Conservation (phyloP, 2,329 filamentous ascomycete species). For the Fusarium mangiferae region DNA sequence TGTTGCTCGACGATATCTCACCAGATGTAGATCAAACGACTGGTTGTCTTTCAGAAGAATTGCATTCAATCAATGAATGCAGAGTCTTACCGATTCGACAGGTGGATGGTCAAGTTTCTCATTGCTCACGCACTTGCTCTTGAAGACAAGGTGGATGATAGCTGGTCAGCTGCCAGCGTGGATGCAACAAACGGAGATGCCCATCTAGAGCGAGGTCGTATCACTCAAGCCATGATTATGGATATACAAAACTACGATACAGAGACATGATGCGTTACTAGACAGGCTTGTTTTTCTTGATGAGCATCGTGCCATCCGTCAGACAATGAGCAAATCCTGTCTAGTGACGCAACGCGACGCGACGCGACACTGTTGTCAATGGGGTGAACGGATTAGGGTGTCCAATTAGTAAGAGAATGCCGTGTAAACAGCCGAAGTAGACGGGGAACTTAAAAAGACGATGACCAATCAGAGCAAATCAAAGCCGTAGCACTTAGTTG, state of each 20-base stretch:
- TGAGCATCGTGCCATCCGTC: not conserved
- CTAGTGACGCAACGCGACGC: not conserved
- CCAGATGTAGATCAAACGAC: conserved; percentile 43
- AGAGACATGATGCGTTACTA: not conserved
- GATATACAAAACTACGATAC: conserved; percentile 24
- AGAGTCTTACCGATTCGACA: conserved; percentile 55
- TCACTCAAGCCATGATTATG: conserved; percentile 39
- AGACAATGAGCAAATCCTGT: too few relatives aligned
- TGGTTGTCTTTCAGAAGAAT: conserved; percentile 48
- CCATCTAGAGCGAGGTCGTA: conserved; percentile 32
- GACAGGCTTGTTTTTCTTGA: not conserved
- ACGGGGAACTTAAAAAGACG: accelerated
- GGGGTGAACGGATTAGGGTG: not conserved
- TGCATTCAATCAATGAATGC: conserved; percentile 43
- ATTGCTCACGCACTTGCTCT: conserved; percentile 47
- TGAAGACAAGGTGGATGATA: conserved; percentile 48
- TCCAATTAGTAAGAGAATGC: not conserved
- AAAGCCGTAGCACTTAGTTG: not conserved
- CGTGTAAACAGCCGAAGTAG: not conserved
- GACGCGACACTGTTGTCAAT: not conserved
- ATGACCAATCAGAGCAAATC: not conserved
- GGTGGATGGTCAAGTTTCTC: conserved; percentile 59
- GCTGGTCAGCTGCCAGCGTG: not conserved
- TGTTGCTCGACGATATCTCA: not conserved
- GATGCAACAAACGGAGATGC: not conserved